Evolutionary conservation across 2,329 filamentous ascomycete genomes (phyloP).

Genomic region (Curvularia verruculosa): DNA sequence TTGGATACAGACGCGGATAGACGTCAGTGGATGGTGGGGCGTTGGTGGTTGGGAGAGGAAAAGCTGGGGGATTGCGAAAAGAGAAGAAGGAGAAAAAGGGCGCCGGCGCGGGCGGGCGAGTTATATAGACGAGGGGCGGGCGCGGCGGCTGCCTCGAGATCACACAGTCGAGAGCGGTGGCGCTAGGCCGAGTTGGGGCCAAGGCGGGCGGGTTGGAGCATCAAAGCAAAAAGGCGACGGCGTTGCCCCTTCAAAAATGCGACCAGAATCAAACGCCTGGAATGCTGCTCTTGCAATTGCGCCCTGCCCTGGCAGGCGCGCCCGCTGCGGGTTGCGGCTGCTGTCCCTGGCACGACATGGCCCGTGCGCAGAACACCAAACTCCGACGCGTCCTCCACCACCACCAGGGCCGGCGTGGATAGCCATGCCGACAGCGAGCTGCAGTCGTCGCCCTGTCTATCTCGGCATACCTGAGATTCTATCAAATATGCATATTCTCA

Average conservation of each 20-base stretch:
- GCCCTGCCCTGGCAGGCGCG: constrained; percentile 12
- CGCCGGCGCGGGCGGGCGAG: constrained; percentile 20
- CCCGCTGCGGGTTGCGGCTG: constrained; percentile 3
- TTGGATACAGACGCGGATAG: constrained; percentile 7
- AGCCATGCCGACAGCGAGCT: neutral
- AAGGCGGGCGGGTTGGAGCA: constrained; percentile 20
- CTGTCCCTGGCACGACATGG: neutral
- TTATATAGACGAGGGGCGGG: constrained; percentile 31
- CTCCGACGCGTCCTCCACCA: constrained; percentile 14
- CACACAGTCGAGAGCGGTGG: constrained; percentile 23
- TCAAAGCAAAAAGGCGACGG: constrained; percentile 21
- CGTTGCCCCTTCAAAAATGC: constrained; percentile 19
- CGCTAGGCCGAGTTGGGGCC: constrained; percentile 34
- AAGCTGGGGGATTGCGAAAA: constrained; percentile 23
- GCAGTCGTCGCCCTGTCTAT: neutral
- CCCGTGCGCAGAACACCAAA: constrained; percentile 19
- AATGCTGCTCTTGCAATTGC: constrained; percentile 26
- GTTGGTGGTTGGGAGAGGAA: constrained; percentile 15
- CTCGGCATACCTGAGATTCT: neutral
- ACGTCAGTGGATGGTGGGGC: neutral
- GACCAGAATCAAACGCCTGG: constrained; percentile 28
- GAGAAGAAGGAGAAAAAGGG: constrained; percentile 18
- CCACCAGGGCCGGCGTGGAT: neutral
- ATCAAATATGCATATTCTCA: neutral
- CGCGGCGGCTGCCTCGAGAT: constrained; percentile 36